Percentiles rank a stretch among this genome's conserved stretches.
Conservation (phyloP, 352 stramenopile species). For the Globisporangium iwayamae region DNA sequence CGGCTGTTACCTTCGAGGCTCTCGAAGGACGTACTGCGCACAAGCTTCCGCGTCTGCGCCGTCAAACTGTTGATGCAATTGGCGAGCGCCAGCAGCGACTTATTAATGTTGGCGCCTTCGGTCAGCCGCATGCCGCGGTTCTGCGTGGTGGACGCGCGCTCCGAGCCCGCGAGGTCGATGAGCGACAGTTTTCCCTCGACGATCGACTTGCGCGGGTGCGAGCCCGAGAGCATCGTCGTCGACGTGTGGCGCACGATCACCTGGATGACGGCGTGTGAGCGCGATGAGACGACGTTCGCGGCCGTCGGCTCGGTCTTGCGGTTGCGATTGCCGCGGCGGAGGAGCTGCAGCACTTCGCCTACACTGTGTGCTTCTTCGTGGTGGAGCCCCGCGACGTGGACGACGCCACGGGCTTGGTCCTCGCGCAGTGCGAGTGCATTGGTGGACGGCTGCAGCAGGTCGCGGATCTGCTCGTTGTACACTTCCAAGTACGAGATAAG, state of each 20-base stretch:
- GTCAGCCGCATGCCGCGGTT: slow-evolving; percentile 61
- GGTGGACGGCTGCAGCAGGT: slow-evolving; percentile 70
- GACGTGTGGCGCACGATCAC: slow-evolving; percentile 59
- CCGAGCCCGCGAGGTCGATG: slow-evolving; percentile 81
- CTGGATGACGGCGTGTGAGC: slow-evolving; percentile 84
- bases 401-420: slow-evolving; percentile 42
- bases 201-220: slow-evolving; percentile 45
- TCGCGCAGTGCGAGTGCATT: slow-evolving; percentile 37
- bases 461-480: slow-evolving; percentile 91
- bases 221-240: slow-evolving; percentile 43
- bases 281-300: slow-evolving; percentile 77
- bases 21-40: slow-evolving; percentile 34
- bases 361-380: slow-evolving; percentile 46
- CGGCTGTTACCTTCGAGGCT: slow-evolving; percentile 16
- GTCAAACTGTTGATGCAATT: slow-evolving; percentile 90
- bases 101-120: slow-evolving; percentile 69
- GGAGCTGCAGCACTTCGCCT: slow-evolving; percentile 41
- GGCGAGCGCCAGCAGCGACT: slow-evolving; percentile 75
- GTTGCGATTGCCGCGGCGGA: slow-evolving; percentile 43
- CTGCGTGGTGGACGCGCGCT: slow-evolving; percentile 76
- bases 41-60: slow-evolving; percentile 25
- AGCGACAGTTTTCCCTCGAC: slow-evolving; percentile 78
- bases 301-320: slow-evolving; percentile 67
- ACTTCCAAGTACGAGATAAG: slow-evolving; percentile 89
- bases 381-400: slow-evolving; percentile 51